Percentiles rank a stretch among this genome's conserved stretches.
Evolutionary conservation across 2,329 filamentous ascomycete species (phyloP).

Genomic region (Hypocrella siamensis): DNA sequence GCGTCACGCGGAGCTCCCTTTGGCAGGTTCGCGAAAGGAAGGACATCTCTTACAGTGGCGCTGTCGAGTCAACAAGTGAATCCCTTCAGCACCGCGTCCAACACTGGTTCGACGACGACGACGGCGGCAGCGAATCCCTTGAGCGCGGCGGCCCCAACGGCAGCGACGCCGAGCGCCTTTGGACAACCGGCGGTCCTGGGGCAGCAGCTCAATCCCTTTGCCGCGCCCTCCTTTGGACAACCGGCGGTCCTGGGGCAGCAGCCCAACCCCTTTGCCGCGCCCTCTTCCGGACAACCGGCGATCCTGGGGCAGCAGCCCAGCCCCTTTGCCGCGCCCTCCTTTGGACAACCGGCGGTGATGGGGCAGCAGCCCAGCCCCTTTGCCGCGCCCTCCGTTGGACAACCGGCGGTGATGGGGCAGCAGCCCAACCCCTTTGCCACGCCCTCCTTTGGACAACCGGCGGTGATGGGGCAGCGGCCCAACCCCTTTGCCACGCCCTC

Average conservation of each 20-base stretch:
- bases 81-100: conserved; percentile 22
- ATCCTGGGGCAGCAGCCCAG: conserved; percentile 15
- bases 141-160: conserved; percentile 10
- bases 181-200: conserved; percentile 19
- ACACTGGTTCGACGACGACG: too few species aligned
- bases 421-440: conserved; percentile 17
- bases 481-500: conserved; percentile 17
- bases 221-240: conserved; percentile 17
- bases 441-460: conserved; percentile 25
- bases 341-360: conserved; percentile 17
- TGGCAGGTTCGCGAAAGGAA: conserved; percentile 28
- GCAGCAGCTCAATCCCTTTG: conserved; percentile 19
- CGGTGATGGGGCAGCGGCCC: conserved; percentile 15
- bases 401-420: conserved; percentile 16
- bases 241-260: conserved; percentile 13
- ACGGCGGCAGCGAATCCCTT: conserved; percentile 12
- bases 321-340: conserved; percentile 18
- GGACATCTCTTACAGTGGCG: conserved; percentile 11
- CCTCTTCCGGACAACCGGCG: conserved; percentile 24
- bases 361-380: conserved; percentile 10
- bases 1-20: conserved; percentile 26
- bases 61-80: conserved; percentile 16
- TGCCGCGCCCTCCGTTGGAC: conserved; percentile 25
- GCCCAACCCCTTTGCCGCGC: conserved; percentile 11
- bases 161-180: conserved; percentile 18